A percentile compares a stretch with the other conserved stretches of the same genome.
Evolutionary conservation across 306 rosid species (phyloP).

Genomic region (Glycine tomentella): DNA sequence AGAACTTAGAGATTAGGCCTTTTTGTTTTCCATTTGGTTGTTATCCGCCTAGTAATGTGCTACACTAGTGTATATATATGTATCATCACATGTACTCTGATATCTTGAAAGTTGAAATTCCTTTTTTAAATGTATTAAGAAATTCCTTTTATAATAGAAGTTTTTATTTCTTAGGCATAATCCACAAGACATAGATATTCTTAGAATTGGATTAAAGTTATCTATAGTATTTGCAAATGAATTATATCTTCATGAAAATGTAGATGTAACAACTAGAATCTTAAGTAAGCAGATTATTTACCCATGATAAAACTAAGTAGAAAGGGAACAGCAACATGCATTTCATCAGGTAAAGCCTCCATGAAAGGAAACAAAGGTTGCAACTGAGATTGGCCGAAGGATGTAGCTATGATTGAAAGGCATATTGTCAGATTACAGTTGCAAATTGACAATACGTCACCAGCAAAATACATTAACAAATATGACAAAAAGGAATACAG

Average conservation of each 20-base stretch:
- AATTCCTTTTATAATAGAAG: no score
- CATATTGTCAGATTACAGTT: constrained; percentile 46
- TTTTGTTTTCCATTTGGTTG: background rate
- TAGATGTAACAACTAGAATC: constrained; percentile 25
- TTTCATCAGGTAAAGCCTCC: constrained; percentile 72
- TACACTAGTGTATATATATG: background rate
- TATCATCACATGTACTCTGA: background rate
- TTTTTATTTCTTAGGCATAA: no score
- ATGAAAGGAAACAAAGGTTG: constrained; percentile 83
- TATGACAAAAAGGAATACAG: constrained; percentile 18
- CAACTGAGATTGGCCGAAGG: constrained; percentile 82
- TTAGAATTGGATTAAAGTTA: constrained; percentile 25
- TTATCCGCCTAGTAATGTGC: background rate
- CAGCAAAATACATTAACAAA: constrained; percentile 34
- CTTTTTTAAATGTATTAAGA: background rate
- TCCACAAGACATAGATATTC: background rate
- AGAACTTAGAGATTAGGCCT: background rate
- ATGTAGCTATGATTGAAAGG: constrained; percentile 73
- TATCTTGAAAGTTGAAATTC: background rate
- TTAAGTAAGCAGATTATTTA: constrained; percentile 51
- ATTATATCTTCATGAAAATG: constrained; percentile 19
- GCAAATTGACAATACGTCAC: constrained; percentile 39
- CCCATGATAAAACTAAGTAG: constrained; percentile 86
- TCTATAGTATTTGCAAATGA: constrained; percentile 34
- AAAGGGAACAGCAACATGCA: constrained; percentile 74